Evolutionary conservation across 2,329 filamentous ascomycete species (phyloP), one percentile per base, ranked within the genome.

Genomic region (Colletotrichum sp.): DNA sequence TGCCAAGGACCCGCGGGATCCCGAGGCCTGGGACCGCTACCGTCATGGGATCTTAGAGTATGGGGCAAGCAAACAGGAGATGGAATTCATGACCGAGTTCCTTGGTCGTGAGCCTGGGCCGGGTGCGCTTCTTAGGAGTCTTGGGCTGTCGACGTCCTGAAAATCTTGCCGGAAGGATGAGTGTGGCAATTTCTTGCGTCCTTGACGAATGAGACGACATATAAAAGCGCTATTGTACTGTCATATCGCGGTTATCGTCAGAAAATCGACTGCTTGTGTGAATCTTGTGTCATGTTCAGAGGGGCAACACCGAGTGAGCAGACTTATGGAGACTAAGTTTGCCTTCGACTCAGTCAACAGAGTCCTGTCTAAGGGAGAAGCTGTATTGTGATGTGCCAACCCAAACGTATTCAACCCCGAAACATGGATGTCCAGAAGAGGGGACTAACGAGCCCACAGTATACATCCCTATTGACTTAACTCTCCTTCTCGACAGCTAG

Each of bases 51-150:
- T 82, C 6, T 73, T 82, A 10, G 75, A 79, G 68, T 61, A 67
- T 30, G 80, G 80, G 3, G 80, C 77, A 0, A 80, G 80, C 55
- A 76, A 74, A 13, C 72, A 81, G 43, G 78, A 77, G 65, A 71
- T 79, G 28, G 65, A 74, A 10, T 76, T 81, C 60, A 65, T 82
- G 76, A 77, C 77, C 28, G 74, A 77, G 10, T 82, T 80, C 38
- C 67, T 82, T 7, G 79, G 81, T 5, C 77, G 74, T 7, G 26
- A 76, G 2, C 79, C 81, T 0, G 79, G 72, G 12, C 66, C 72
- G 7, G 77, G 75, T 18, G 74, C 74, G 4, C 16, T 76, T 21
- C 8, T 74, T 15, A 26, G 60, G 21, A 75, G 74, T 24, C 71
- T 76, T 32, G 52, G 71, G 21, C 36, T 36, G 30, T 18, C 7